Conservation (phyloP, 257 asterid species). For the Primulina huaijiensis region DNA sequence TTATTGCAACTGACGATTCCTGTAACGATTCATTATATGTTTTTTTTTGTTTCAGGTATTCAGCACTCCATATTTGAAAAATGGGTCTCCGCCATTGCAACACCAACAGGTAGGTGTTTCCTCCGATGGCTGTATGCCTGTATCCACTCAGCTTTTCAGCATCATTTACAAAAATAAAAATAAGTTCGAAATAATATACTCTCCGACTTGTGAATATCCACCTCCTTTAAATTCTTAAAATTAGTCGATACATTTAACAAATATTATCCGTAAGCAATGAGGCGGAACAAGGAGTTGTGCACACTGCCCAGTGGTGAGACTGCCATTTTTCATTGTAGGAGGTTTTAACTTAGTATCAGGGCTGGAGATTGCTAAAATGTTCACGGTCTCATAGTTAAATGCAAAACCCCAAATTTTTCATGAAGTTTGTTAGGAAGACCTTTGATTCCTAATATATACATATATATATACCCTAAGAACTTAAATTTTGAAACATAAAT, state of each 20-base stretch:
- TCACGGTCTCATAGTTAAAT: too few species aligned
- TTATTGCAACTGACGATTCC: conserved; percentile 4
- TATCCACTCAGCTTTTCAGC: not conserved
- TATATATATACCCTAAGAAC: not conserved
- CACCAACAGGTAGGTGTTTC: conserved; percentile 33
- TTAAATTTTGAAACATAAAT: not conserved
- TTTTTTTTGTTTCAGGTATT: conserved; percentile 30
- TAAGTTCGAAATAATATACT: not conserved
- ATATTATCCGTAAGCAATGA: too few species aligned
- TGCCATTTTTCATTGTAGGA: not conserved
- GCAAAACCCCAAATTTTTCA: too few species aligned
- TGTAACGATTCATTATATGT: conserved; percentile 3
- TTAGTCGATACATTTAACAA: not conserved
- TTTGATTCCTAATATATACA: not conserved
- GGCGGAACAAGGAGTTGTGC: not conserved
- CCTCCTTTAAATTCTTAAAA: not conserved
- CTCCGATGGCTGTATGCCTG: too few species aligned
- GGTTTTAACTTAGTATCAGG: too few species aligned
- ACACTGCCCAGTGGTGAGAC: not conserved
- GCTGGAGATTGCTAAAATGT: too few species aligned
- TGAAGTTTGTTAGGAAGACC: too few species aligned
- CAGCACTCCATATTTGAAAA: conserved; percentile 39
- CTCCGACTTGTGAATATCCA: not conserved
- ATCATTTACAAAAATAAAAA: not conserved
- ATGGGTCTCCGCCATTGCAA: conserved; percentile 31